Percentiles rank a stretch among this genome's conserved stretches.
These are phyloP conservation scores for Rhodotorula paludigena DNA, from an alignment of 768 basidiomycete genomes.

Conservation along the genomic window DNA sequence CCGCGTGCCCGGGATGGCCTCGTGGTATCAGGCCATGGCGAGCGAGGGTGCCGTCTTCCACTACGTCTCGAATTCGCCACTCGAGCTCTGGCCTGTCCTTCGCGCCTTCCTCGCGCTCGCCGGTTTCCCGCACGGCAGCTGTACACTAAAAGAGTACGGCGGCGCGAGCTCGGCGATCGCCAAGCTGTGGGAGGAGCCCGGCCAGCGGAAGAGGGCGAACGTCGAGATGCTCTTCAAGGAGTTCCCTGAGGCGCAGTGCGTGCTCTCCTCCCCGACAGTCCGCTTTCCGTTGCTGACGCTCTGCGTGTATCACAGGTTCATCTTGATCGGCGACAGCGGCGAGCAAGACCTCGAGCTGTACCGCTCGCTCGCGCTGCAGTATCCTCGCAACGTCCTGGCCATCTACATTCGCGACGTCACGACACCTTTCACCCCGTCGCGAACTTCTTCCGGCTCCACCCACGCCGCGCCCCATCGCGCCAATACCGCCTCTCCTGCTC, in stretches of 20 bases:
- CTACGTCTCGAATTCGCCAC: slow-evolving; percentile 84
- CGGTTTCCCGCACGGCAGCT: slow-evolving; percentile 60
- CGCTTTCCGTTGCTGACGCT: too few species aligned
- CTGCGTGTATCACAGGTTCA: slow-evolving; percentile 51
- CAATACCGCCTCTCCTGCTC: not conserved
- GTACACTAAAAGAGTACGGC: slow-evolving; percentile 63
- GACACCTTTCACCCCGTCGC: slow-evolving; percentile 34
- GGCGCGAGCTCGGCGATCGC: slow-evolving; percentile 71
- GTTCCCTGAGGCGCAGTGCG: slow-evolving; percentile 19
- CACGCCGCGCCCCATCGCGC: not conserved
- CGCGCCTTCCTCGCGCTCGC: slow-evolving; percentile 68
- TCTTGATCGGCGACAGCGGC: slow-evolving; percentile 85
- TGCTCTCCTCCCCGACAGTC: slow-evolving; percentile 45
- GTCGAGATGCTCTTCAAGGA: slow-evolving; percentile 54
- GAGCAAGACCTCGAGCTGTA: slow-evolving; percentile 96
- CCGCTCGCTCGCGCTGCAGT: slow-evolving; percentile 64
- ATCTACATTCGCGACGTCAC: slow-evolving; percentile 78
- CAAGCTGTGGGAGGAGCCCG: slow-evolving; percentile 73
- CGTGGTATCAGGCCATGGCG: slow-evolving; percentile 44
- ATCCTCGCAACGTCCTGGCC: slow-evolving; percentile 61
- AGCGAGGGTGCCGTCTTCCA: slow-evolving; percentile 68
- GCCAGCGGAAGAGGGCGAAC: slow-evolving; percentile 69
- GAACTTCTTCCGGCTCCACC: not conserved
- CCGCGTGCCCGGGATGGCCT: slow-evolving; percentile 50
- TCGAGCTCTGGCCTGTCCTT: slow-evolving; percentile 70